Evolutionary conservation across 2,329 filamentous ascomycete genomes (phyloP).

Genomic region (Curvularia eragrostidis): DNA sequence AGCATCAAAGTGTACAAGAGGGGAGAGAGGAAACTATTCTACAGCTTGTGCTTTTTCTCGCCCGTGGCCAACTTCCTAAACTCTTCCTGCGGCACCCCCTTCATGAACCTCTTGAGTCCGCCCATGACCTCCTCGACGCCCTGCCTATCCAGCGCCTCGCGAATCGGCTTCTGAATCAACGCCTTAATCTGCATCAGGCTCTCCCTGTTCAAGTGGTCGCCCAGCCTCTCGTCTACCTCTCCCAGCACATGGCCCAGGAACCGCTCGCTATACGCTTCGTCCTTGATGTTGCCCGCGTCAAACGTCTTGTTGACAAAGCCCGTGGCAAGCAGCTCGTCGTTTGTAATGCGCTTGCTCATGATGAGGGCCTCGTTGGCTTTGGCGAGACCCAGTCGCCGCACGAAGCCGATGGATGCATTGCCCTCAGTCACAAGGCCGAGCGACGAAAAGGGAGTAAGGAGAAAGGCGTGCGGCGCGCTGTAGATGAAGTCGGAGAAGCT

Average conservation of each 20-base stretch:
- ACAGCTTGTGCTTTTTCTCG: conserved; percentile 95
- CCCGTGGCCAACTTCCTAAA: conserved; percentile 84
- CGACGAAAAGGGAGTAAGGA: conserved; percentile 90
- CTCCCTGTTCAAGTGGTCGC: conserved; percentile 78
- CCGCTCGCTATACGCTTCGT: conserved; percentile 60
- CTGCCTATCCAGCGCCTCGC: conserved; percentile 75
- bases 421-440: conserved; percentile 91
- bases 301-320: conserved; percentile 91
- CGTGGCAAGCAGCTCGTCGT: conserved; percentile 73
- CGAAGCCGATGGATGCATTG: conserved; percentile 77
- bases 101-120: conserved; percentile 80
- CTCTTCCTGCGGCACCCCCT: conserved; percentile 84
- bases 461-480: conserved; percentile 76
- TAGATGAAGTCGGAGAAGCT: conserved; percentile 94
- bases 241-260: conserved; percentile 75
- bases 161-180: conserved; percentile 76
- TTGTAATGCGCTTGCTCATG: conserved; percentile 79
- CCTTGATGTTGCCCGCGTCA: conserved; percentile 59
- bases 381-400: conserved; percentile 76
- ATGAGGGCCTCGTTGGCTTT: conserved; percentile 93
- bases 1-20: not conserved
- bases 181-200: conserved; percentile 85
- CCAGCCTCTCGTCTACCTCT: conserved; percentile 83
- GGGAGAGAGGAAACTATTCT: conserved; percentile 19
- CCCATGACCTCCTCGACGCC: conserved; percentile 86